phyloP scores from a whole-genome alignment of 73 alveolate genomes.

The Blepharisma japonicum region DNA sequence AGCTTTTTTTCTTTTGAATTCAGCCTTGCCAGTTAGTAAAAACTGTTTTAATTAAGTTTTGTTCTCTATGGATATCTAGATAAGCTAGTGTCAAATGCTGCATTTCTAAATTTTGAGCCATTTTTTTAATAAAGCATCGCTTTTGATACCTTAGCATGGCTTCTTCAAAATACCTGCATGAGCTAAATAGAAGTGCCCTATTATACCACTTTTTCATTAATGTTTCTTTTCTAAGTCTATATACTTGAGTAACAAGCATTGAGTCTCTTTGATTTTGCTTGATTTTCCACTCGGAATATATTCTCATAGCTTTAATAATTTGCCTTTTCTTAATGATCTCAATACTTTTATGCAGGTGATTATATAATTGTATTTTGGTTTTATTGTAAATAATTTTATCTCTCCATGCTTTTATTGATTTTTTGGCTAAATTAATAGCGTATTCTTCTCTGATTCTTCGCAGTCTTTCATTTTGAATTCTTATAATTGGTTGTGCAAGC shows the following conservation, averaged over 20 bases:
- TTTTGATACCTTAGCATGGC: background rate
- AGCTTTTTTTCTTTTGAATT: too few species aligned
- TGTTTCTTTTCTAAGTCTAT: background rate
- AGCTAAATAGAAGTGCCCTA: background rate
- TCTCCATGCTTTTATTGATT: background rate
- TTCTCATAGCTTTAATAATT: background rate
- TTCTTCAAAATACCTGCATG: background rate
- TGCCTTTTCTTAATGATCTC: background rate
- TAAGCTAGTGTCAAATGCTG: background rate
- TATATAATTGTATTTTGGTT: background rate
- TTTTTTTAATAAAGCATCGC: background rate
- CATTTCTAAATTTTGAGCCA: background rate
- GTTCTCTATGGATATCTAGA: background rate
- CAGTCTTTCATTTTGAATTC: too few species aligned
- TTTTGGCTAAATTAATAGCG: too few species aligned
- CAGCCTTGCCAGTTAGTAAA: background rate
- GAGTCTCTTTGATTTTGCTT: background rate
- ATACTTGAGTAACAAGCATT: background rate
- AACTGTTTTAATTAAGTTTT: background rate
- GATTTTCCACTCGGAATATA: background rate
- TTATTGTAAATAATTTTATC: background rate
- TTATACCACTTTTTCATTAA: background rate
- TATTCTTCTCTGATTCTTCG: too few species aligned
- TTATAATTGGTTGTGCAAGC: too few species aligned
- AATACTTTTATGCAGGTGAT: background rate